Conservation (phyloP, 1,284 basidiomycete species). For the Mycena sp. region DNA sequence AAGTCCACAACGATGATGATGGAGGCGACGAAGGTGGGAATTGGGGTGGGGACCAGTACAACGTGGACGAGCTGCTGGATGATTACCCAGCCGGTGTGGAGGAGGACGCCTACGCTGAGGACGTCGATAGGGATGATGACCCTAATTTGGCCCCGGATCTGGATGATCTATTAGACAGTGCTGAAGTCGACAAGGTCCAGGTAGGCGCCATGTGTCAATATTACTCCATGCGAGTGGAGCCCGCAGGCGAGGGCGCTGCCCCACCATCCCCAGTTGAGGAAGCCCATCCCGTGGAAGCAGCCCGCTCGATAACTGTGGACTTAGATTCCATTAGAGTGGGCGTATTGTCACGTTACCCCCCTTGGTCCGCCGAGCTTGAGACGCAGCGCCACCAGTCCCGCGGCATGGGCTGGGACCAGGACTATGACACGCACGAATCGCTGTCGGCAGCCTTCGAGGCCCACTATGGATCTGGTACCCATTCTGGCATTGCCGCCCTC, state of each 20-base stretch:
- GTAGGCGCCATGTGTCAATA: conserved; percentile 16
- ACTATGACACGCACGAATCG: neutral
- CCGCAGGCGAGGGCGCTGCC: neutral
- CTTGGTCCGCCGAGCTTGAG: neutral
- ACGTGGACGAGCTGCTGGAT: neutral
- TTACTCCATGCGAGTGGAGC: neutral
- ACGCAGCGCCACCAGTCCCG: neutral
- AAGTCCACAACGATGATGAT: neutral
- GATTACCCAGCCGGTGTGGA: neutral
- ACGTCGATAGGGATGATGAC: neutral
- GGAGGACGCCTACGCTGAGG: neutral
- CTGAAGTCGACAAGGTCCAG: neutral
- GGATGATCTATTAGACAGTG: neutral
- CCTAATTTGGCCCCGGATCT: conserved; percentile 13
- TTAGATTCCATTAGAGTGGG: neutral
- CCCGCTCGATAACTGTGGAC: neutral
- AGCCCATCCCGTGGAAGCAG: no score
- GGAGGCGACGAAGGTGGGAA: neutral
- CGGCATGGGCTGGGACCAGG: neutral
- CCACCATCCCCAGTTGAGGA: neutral
- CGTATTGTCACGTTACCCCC: neutral
- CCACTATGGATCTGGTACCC: neutral
- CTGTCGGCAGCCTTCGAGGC: neutral
- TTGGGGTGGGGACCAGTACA: conserved; percentile 10
- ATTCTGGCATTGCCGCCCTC: neutral